Evolutionary conservation across 2,329 filamentous ascomycete genomes (phyloP), one percentile per base, ranked within the genome.

Genomic region (Scytalidium lignicola): DNA sequence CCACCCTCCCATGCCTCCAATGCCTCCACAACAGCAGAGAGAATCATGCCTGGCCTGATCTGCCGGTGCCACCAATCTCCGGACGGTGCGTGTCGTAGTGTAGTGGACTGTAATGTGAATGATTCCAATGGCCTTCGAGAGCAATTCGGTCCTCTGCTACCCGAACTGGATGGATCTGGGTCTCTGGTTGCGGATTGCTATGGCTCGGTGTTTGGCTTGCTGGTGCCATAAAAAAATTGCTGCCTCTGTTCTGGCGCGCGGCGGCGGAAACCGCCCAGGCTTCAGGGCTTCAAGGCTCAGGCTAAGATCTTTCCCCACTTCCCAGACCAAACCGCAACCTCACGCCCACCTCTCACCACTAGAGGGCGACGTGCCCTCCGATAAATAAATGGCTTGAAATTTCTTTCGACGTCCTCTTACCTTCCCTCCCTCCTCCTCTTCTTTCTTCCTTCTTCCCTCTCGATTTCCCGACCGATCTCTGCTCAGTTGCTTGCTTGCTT

Each of bases 361-460:
- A 37, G 32, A 37, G 32, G 32, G 32, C 12, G 32, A 37, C 15
- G 12, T 28, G 32, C 32, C 12, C 32, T 37, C 32, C 32, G 32
- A 37, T 8, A 17, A 37, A 37, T 37, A 37, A 37, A 37, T 37
- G 32, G 32, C 32, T 17, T 37, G 32, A 37, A 37, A 21, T 29
- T 23, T 20, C 46, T 47, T 26, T 21, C 21, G 22, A 15, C 42
- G 12, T 28, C 32, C 19, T 40, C 19, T 26, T 21, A 12, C 32
- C 32, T 12, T 37, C 32, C 32, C 32, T 37, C 32, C 22, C 17
- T 29, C 32, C 15, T n/a, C 15, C 22, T 17, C 18, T 41, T 15
- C 32, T 47, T n/a, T 10, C n/a, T 21, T 21, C 7, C 18, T n/a
- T 41, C 42, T 44, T 44, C 42, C 19, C 15, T 44, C 42, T 44